Percentiles rank a stretch among this genome's conserved stretches.
Evolutionary conservation across 805 yeast genomes (phyloP).

Genomic region (Metschnikowia sp.): DNA sequence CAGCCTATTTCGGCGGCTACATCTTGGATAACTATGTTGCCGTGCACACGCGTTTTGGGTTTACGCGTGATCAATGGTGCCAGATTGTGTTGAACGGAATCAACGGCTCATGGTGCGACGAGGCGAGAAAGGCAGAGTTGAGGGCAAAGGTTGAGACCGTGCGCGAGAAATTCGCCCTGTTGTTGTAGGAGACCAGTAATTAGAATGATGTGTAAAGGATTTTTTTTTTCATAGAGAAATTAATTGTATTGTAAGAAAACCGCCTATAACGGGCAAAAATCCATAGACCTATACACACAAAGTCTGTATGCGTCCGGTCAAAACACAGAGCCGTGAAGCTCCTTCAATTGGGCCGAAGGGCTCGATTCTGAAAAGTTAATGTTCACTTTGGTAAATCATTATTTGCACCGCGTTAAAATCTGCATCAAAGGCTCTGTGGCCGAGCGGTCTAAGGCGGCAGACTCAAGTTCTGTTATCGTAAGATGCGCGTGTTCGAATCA

Average conservation of each 20-base stretch:
- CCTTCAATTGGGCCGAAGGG: no score
- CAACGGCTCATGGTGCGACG: constrained; percentile 68
- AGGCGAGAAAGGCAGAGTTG: constrained; percentile 52
- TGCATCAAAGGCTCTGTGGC: constrained; percentile 11
- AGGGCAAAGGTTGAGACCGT: constrained; percentile 43
- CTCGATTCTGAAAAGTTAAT: no score
- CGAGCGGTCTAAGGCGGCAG: constrained; percentile 16
- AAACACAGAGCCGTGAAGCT: no score
- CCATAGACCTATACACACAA: no score
- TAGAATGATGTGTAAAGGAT: no score
- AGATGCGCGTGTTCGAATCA: constrained; percentile 17
- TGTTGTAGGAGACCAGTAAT: neutral
- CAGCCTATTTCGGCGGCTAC: constrained; percentile 79
- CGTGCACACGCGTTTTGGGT: constrained; percentile 64
- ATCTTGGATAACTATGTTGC: constrained; percentile 69
- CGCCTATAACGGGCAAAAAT: no score
- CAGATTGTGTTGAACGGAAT: constrained; percentile 63
- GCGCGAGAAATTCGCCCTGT: constrained; percentile 31
- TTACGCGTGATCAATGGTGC: constrained; percentile 59
- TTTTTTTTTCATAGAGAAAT: no score
- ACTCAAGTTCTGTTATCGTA: constrained; percentile 12
- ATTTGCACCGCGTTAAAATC: neutral
- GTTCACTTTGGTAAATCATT: no score
- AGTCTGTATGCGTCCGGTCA: no score
- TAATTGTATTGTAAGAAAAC: no score